phyloP scores from a whole-genome alignment of 306 rosid genomes.

The Cyamopsis tetragonoloba region DNA sequence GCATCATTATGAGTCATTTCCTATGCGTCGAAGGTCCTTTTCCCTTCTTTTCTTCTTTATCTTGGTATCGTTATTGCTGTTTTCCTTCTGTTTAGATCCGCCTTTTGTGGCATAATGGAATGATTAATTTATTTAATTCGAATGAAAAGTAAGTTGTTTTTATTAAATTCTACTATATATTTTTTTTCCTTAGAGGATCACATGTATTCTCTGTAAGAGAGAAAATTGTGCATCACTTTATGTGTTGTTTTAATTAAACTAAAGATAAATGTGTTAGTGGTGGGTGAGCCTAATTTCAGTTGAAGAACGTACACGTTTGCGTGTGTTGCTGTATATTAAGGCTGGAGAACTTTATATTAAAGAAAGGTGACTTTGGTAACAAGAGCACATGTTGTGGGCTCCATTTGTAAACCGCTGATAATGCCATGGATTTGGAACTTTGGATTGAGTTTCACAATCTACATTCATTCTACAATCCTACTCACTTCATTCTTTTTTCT shows the following conservation, averaged over 20 bases:
- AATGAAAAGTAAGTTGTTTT: neutral
- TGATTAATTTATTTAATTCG: neutral
- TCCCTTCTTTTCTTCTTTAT: neutral
- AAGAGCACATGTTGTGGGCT: constrained; percentile 44
- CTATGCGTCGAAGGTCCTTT: neutral
- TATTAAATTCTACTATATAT: too few relatives aligned
- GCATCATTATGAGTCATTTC: neutral
- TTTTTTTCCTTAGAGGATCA: too few relatives aligned
- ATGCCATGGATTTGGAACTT: constrained; percentile 31
- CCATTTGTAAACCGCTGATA: constrained; percentile 1
- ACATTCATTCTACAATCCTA: neutral
- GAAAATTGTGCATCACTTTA: too few relatives aligned
- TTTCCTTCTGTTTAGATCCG: neutral
- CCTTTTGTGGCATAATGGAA: neutral
- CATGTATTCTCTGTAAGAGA: too few relatives aligned
- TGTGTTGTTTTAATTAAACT: too few relatives aligned
- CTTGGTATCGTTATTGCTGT: neutral
- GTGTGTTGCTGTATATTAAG: constrained; percentile 34
- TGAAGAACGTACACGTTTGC: constrained; percentile 21
- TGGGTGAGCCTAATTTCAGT: constrained; percentile 20
- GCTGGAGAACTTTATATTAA: neutral
- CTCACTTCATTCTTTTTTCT: too few relatives aligned
- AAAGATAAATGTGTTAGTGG: too few relatives aligned
- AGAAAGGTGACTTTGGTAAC: constrained; percentile 17
- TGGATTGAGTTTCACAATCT: too few relatives aligned